These are phyloP conservation scores for Stagonosporopsis chrysanthemi DNA, from an alignment of 2,329 filamentous ascomycete species.

Conservation along the genomic window DNA sequence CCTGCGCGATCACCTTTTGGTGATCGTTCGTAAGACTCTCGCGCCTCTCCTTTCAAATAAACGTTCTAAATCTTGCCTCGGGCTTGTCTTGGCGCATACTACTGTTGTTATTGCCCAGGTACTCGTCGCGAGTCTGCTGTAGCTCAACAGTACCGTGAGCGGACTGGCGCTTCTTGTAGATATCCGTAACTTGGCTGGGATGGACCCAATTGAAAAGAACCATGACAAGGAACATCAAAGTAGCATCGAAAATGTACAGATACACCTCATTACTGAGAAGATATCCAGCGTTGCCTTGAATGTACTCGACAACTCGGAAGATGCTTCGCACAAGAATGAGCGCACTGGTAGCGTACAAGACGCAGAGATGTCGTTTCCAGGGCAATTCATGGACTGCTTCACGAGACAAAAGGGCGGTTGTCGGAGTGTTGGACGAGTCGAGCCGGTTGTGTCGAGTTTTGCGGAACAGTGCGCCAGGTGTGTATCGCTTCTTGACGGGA, in stretches of 20 bases:
- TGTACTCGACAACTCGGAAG: slow-evolving; percentile 59
- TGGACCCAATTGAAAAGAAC: slow-evolving; percentile 49
- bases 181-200: slow-evolving; percentile 41
- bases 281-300: slow-evolving; percentile 54
- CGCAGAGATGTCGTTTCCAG: slow-evolving; percentile 49
- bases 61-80: background rate
- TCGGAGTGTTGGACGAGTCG: background rate
- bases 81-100: background rate
- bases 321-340: slow-evolving; percentile 60
- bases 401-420: background rate
- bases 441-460: slow-evolving; percentile 10
- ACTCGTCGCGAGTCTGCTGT: slow-evolving; percentile 8
- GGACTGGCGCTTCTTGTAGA: slow-evolving; percentile 20
- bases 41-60: background rate
- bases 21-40: background rate
- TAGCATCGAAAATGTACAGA: slow-evolving; percentile 57
- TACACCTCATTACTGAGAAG: slow-evolving; percentile 54
- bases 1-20: background rate
- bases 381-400: slow-evolving; percentile 16
- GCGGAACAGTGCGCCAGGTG: slow-evolving; percentile 4
- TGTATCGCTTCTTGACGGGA: slow-evolving; percentile 10
- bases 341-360: slow-evolving; percentile 54
- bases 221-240: slow-evolving; percentile 55
- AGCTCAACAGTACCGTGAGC: slow-evolving; percentile 12
- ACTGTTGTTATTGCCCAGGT: background rate